phyloP scores from a whole-genome alignment of 2,329 filamentous ascomycete species.

The Trichoderma cornu-damae region DNA sequence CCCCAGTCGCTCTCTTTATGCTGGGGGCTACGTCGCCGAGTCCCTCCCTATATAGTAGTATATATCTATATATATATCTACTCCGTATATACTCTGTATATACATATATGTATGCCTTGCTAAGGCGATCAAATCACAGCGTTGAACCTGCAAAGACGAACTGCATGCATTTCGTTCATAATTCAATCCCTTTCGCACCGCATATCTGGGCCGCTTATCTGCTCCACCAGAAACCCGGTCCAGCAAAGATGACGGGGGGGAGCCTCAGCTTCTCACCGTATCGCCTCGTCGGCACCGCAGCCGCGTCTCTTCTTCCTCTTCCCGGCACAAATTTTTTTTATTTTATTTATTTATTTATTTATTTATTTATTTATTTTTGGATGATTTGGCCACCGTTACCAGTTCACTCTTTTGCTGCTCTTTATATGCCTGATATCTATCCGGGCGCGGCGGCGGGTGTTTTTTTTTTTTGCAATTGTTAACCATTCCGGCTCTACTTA shows the following conservation, averaged over 20 bases:
- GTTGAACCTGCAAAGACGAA: too few species aligned
- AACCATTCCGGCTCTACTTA: too few species aligned
- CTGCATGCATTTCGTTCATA: not conserved
- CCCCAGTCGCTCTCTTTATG: not conserved
- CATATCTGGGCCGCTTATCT: not conserved
- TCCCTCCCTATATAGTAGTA: not conserved
- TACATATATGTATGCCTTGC: too few species aligned
- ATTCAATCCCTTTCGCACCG: too few species aligned
- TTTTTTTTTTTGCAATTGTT: not conserved
- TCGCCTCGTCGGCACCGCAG: not conserved
- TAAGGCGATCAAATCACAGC: too few species aligned
- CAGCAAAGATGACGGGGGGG: not conserved
- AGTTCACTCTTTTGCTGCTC: too few species aligned
- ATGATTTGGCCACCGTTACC: too few species aligned
- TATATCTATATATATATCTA: too few species aligned
- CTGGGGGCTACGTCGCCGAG: not conserved
- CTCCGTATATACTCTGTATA: too few species aligned
- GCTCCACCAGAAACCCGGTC: not conserved
- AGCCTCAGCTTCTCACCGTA: conserved; percentile 8
- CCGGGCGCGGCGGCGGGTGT: too few species aligned
- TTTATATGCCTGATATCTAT: too few species aligned
- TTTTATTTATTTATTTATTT: not conserved
- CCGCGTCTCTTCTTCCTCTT: not conserved
- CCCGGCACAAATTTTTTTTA: not conserved
- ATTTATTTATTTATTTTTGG: too few species aligned